Conservation (phyloP, 2,329 filamentous ascomycete species). For the Phyllosticta citribraziliensis region DNA sequence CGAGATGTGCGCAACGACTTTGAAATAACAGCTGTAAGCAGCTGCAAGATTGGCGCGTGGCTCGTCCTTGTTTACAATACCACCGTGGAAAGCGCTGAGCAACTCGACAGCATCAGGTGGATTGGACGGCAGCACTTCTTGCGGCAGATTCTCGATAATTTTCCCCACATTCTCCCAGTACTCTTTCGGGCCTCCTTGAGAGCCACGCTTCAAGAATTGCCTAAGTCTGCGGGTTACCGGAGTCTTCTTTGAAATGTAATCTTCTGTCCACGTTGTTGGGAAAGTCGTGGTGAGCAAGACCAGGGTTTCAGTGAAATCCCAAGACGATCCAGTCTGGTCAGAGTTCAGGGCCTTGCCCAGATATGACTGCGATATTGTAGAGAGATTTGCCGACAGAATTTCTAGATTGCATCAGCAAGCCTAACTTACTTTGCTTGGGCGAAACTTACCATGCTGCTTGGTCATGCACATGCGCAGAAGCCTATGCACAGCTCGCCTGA, state of each 20-base stretch:
- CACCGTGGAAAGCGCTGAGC: conserved; percentile 57
- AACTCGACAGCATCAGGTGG: conserved; percentile 50
- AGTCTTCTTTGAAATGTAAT: conserved; percentile 50
- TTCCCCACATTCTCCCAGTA: conserved; percentile 64
- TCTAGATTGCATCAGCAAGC: conserved; percentile 11
- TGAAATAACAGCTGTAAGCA: conserved; percentile 69
- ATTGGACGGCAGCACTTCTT: conserved; percentile 44
- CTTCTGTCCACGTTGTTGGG: conserved; percentile 64
- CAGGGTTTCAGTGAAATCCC: conserved; percentile 60
- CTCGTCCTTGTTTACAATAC: conserved; percentile 67
- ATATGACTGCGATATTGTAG: conserved; percentile 57
- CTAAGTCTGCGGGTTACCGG: conserved; percentile 50
- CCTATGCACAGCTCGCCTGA: conserved; percentile 49
- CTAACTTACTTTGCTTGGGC: background rate
- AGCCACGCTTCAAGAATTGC: conserved; percentile 71
- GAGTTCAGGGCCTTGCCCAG: conserved; percentile 64
- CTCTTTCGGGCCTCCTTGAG: conserved; percentile 60
- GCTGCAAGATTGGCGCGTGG: conserved; percentile 54
- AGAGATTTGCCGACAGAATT: conserved; percentile 30
- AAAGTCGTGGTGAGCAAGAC: conserved; percentile 53
- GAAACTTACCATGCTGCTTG: conserved; percentile 33
- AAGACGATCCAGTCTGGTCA: conserved; percentile 63
- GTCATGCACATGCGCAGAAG: conserved; percentile 44
- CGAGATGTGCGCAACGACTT: conserved; percentile 43
- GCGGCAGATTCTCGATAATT: conserved; percentile 50